Conservation (phyloP, 2,329 filamentous ascomycete genomes). For the Dothideomycetes sp. region DNA sequence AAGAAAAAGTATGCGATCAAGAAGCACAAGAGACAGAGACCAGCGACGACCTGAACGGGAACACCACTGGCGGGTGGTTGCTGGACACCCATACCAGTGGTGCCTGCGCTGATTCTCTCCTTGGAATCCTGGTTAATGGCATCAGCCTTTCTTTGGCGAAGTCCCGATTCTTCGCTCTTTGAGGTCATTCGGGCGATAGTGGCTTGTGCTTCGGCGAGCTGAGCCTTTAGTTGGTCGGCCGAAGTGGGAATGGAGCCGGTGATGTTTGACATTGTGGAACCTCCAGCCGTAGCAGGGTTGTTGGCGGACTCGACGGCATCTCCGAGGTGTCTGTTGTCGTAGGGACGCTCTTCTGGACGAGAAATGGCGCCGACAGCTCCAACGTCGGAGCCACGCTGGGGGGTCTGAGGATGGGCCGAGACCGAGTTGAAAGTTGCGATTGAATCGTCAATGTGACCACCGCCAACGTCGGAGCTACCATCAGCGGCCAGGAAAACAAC, state of each 20-base stretch:
- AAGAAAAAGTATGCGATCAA: slow-evolving; percentile 95
- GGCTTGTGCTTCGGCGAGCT: slow-evolving; percentile 66
- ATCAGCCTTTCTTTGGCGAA: slow-evolving; percentile 68
- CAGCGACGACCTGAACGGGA: slow-evolving; percentile 73
- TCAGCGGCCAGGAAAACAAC: slow-evolving; percentile 71
- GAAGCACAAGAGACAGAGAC: slow-evolving; percentile 81
- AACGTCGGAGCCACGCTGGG: slow-evolving; percentile 28
- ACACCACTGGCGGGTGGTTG: slow-evolving; percentile 62
- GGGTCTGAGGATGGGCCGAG: slow-evolving; percentile 41
- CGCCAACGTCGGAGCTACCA: slow-evolving; percentile 25
- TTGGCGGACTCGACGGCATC: slow-evolving; percentile 33
- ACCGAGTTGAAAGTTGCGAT: slow-evolving; percentile 50
- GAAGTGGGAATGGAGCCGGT: slow-evolving; percentile 40
- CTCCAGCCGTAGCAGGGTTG: slow-evolving; percentile 30
- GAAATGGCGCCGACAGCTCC: slow-evolving; percentile 30
- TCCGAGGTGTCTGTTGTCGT: slow-evolving; percentile 32
- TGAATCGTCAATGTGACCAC: slow-evolving; percentile 28
- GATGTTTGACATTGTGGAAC: slow-evolving; percentile 37
- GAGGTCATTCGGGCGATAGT: slow-evolving; percentile 61
- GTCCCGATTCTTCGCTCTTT: slow-evolving; percentile 55
- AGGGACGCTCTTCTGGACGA: slow-evolving; percentile 30
- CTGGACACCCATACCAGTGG: slow-evolving; percentile 42
- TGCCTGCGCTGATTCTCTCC: slow-evolving; percentile 39
- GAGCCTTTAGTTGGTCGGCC: slow-evolving; percentile 57
- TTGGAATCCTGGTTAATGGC: slow-evolving; percentile 42